phyloP scores from a whole-genome alignment of 1,284 basidiomycete species.

The Boletus semigastroideus region DNA sequence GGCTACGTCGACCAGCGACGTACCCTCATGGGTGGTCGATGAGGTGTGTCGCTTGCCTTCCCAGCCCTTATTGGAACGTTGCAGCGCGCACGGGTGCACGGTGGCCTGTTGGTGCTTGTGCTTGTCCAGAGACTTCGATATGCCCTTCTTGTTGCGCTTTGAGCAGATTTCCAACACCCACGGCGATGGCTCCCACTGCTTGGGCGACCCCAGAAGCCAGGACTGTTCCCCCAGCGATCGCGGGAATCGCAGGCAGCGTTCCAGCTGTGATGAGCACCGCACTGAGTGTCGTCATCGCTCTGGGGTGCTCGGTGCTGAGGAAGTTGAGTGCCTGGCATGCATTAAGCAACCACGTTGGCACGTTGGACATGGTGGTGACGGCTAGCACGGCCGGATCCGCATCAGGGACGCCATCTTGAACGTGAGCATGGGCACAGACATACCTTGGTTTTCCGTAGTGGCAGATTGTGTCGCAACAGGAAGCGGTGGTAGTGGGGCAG shows the following conservation, averaged over 20 bases:
- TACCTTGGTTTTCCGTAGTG: conserved; percentile 21
- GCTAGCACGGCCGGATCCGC: conserved; percentile 22
- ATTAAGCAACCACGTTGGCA: conserved; percentile 71
- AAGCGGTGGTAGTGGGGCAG: conserved; percentile 17
- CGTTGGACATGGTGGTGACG: conserved; percentile 56
- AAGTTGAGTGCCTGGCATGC: conserved; percentile 72
- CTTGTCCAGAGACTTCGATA: conserved; percentile 28
- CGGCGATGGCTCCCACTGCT: conserved; percentile 71
- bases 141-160: conserved; percentile 43
- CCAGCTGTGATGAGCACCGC: conserved; percentile 76
- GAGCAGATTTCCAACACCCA: conserved; percentile 61
- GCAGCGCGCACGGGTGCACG: conserved; percentile 32
- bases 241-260: conserved; percentile 67
- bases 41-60: not conserved
- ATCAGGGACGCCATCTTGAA: conserved; percentile 2
- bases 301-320: conserved; percentile 70
- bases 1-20: conserved; percentile 27
- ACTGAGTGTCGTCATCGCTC: conserved; percentile 69
- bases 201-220: conserved; percentile 70
- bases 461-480: conserved; percentile 16
- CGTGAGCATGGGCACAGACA: not conserved
- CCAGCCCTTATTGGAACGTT: conserved; percentile 26
- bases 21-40: conserved; percentile 6
- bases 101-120: conserved; percentile 20
- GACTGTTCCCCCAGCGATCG: conserved; percentile 63